Evolutionary conservation across 2,329 filamentous ascomycete genomes (phyloP).

Genomic region (Pseudocercospora fijiensis): DNA sequence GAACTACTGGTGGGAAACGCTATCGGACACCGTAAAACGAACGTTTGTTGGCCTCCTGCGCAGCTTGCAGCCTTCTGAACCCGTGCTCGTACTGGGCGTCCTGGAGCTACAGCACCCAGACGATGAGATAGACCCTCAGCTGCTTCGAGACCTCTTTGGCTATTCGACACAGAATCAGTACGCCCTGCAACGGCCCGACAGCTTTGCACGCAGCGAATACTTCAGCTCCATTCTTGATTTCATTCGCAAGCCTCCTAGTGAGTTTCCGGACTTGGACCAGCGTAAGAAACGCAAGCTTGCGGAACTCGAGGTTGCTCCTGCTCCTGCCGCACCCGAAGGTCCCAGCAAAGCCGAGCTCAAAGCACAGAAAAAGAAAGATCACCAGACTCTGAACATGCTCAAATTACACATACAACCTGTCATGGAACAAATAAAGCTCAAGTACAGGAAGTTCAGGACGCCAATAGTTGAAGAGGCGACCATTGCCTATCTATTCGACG

Average conservation of each 20-base stretch:
- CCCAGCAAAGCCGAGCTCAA: slow-evolving; percentile 77
- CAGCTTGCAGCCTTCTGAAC: slow-evolving; percentile 84
- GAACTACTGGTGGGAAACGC: slow-evolving; percentile 78
- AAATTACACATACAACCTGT: slow-evolving; percentile 90
- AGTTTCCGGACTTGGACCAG: slow-evolving; percentile 83
- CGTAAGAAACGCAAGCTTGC: slow-evolving; percentile 85
- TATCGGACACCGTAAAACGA: slow-evolving; percentile 64
- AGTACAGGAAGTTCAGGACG: slow-evolving; percentile 83
- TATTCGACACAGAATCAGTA: slow-evolving; percentile 78
- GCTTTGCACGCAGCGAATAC: slow-evolving; percentile 67
- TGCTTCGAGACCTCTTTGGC: slow-evolving; percentile 79
- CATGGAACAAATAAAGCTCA: slow-evolving; percentile 93
- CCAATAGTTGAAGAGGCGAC: slow-evolving; percentile 71
- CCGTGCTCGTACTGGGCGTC: slow-evolving; percentile 83
- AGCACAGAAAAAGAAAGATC: slow-evolving; percentile 76
- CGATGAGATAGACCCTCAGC: slow-evolving; percentile 53
- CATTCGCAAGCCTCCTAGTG: slow-evolving; percentile 72
- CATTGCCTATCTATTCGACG: slow-evolving; percentile 80
- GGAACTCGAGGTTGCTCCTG: slow-evolving; percentile 65
- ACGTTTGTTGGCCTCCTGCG: slow-evolving; percentile 81
- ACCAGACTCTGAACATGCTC: slow-evolving; percentile 77
- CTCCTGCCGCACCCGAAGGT: slow-evolving; percentile 58
- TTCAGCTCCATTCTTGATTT: slow-evolving; percentile 74
- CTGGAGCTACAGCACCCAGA: slow-evolving; percentile 60
- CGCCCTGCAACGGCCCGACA: slow-evolving; percentile 65